Base-by-base conservation (phyloP, 352 stramenopile species). In the Globisporangium paroecandrum region DNA sequence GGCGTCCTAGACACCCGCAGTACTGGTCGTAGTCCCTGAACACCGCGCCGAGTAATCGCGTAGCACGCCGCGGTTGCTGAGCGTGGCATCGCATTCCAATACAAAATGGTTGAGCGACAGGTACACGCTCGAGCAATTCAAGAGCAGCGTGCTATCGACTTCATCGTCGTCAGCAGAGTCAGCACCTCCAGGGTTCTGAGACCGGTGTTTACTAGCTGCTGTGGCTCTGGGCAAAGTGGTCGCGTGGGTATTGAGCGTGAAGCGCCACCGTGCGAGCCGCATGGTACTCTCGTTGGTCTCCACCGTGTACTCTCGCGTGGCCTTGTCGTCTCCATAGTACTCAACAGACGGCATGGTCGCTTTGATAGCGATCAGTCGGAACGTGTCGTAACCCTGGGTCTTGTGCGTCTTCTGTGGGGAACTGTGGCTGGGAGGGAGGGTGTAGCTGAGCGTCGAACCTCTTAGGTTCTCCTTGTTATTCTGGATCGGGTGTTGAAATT, bases 291-390 rank as follows among this genome's bases (percentile, higher is more conserved):
- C 75, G 59, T 91, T 91, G 20, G 79, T 88, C 75, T 91, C 83
- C 12, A 79, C 60, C 2, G 79, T 68, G 68, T 81, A 88, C 71
- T 89, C 83, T 9, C 81, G 81, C 24, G 83, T 91, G 27, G 79
- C 79, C 1, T 46, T 58, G 66, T 91, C 83, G 62, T 89, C 79
- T 27, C 83, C 83, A 49, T 91, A 91, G 60, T 77, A 79, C 20
- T 75, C 77, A 25, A 36, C 56, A 10, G 74, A 81, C 6, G 83
- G 81, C 4, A 79, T 75, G 1, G 61, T 69, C 6, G 83, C 81
- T 65, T 84, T 86, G 79, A 91, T 89, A 1, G 77, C 74, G 53
- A 85, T 76, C 24, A 91, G 47, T 6, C 81, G 75, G 62, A 89
- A 88, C 9, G 66, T 62, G 38, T 79, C 65, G 34, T 65, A 51